Base-by-base conservation (phyloP, 345 rosid genomes). In the Eucalyptus cladocalyx region DNA sequence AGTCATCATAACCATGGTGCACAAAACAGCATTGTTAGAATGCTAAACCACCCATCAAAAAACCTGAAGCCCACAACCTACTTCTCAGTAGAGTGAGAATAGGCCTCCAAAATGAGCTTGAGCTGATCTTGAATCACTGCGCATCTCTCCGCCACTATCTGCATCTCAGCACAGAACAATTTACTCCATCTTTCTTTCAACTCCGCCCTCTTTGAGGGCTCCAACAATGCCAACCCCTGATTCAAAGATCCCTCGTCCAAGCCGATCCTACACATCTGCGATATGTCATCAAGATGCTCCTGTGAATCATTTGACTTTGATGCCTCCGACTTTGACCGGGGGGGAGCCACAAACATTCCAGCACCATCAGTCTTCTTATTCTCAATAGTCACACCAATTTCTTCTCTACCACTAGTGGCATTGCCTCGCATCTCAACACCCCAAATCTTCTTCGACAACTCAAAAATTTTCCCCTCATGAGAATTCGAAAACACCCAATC, bases 131-230 rank as follows among this genome's bases (percentile, higher is more conserved):
- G 5, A 48, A 87, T 45, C 51, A 91, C 16, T 14, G 9, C 23
- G 1, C 89, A 80, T 42, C 51, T 86, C 88, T 87, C 89, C 5
- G 81, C 86, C 15, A 43, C 28, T 23, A 89, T 62, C 42, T 86
- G 26, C 40, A 88, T 24, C 67, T 91, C 89, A 11, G 48, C 88
- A 26, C 21, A 11, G 6, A 45, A 48, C n/a, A 87, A 17, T 43
- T 88, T 48, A 49, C 43, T 88, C 92, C 92, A 91, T 87, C 86
- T 86, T 17, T 91, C 53, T 12, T 89, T 90, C 49, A 88, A 37
- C 50, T 89, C 86, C 37, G 48, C 67, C 21, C 88, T 88, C 69
- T 86, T 48, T 23, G 88, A 51, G 28, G 45, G 76, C 45, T 76
- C 86, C 50, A 91, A 21, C 48, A 32, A 86, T 11, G 34, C 51